These are phyloP conservation scores for Fusarium caatingaense DNA, from an alignment of 2,329 filamentous ascomycete species.

Conservation along the genomic window DNA sequence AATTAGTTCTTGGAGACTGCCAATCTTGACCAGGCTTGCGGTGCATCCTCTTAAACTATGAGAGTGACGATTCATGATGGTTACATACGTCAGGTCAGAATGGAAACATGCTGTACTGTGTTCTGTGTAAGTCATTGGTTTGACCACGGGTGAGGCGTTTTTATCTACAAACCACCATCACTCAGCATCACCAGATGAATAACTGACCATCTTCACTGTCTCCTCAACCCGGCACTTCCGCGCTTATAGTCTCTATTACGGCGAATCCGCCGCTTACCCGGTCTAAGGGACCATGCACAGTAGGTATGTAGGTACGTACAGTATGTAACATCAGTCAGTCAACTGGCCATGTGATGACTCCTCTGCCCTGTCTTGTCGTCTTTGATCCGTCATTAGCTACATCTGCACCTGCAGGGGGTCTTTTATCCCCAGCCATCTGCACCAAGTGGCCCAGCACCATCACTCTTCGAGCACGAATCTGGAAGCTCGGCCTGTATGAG, in stretches of 20 bases:
- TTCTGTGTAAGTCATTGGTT: background rate
- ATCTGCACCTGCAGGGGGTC: conserved; percentile 39
- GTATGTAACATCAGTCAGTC: conserved; percentile 31
- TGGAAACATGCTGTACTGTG: background rate
- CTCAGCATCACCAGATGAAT: conserved; percentile 30
- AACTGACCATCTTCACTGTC: conserved; percentile 14
- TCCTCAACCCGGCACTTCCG: conserved; percentile 31
- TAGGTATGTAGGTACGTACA: conserved; percentile 1
- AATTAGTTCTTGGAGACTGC: conserved; percentile 12
- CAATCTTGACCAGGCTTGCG: conserved; percentile 24
- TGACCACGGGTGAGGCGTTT: background rate
- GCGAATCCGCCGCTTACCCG: conserved; percentile 13
- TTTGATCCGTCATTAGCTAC: conserved; percentile 40
- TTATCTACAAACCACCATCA: conserved; percentile 31
- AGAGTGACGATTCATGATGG: conserved; percentile 5
- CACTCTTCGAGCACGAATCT: conserved; percentile 34
- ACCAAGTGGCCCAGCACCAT: conserved; percentile 41
- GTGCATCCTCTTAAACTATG: conserved; percentile 35
- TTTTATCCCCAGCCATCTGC: conserved; percentile 43
- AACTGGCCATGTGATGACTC: conserved; percentile 43
- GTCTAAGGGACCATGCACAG: conserved; percentile 13
- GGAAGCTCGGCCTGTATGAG: conserved; percentile 39
- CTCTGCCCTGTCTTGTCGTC: conserved; percentile 23
- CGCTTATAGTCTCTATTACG: conserved; percentile 5
- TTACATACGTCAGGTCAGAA: background rate